Conservation (phyloP, 2,329 filamentous ascomycete species). For the Sporothrix protearum region DNA sequence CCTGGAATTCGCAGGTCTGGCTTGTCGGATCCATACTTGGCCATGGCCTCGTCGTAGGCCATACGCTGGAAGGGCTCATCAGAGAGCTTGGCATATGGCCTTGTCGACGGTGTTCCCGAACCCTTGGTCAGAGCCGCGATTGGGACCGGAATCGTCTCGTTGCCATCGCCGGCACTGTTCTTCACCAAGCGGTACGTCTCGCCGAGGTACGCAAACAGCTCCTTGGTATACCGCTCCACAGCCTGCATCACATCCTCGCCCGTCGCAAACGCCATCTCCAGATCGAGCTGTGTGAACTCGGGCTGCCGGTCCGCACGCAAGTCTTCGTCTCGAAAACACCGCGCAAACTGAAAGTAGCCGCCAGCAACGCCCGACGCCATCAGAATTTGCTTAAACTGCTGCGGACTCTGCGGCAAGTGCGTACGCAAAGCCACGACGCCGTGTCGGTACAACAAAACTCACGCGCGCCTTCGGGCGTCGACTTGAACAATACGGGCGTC, state of each 20-base stretch:
- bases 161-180: slow-evolving; percentile 32
- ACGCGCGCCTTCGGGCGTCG: slow-evolving; percentile 88
- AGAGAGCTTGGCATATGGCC: slow-evolving; percentile 30
- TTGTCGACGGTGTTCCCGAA: not conserved
- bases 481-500: slow-evolving; percentile 94
- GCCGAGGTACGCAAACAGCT: slow-evolving; percentile 52
- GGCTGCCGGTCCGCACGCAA: slow-evolving; percentile 87
- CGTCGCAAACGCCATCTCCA: slow-evolving; percentile 85
- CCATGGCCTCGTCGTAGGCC: slow-evolving; percentile 75
- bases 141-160: slow-evolving; percentile 23
- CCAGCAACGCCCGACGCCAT: slow-evolving; percentile 78
- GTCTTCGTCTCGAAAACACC: slow-evolving; percentile 94
- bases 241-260: slow-evolving; percentile 64
- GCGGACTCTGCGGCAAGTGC: slow-evolving; percentile 92
- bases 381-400: slow-evolving; percentile 97
- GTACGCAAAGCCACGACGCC: slow-evolving; percentile 72
- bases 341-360: slow-evolving; percentile 87
- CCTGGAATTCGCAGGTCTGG: slow-evolving; percentile 74
- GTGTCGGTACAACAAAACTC: slow-evolving; percentile 89
- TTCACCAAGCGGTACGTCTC: slow-evolving; percentile 37
- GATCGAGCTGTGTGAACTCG: slow-evolving; percentile 90
- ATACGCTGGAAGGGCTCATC: slow-evolving; percentile 52
- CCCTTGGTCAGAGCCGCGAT: not conserved
- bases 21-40: slow-evolving; percentile 81
- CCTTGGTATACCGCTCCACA: slow-evolving; percentile 51